Conservation (phyloP, 495 filamentous ascomycete species). For the Bryoglossum gracile region DNA sequence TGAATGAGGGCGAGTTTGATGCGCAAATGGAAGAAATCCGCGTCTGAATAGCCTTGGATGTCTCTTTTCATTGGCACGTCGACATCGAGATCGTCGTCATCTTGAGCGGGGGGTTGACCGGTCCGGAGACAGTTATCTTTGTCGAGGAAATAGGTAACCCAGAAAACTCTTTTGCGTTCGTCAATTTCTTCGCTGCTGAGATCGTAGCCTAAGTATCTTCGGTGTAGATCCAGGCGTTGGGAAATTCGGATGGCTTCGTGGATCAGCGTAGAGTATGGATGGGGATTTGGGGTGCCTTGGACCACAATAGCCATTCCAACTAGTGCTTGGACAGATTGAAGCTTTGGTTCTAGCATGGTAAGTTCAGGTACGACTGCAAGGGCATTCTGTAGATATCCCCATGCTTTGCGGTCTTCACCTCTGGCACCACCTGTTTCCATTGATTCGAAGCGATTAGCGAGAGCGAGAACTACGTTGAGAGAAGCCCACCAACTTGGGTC, state of each 20-base stretch:
- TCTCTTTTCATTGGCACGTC: conserved; percentile 86
- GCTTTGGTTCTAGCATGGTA: conserved; percentile 82
- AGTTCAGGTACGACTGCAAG: conserved; percentile 85
- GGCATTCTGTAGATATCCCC: conserved; percentile 92
- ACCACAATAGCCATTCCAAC: conserved; percentile 93
- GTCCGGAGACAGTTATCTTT: conserved; percentile 90
- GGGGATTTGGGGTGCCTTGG: conserved; percentile 91
- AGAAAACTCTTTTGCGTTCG: conserved; percentile 91
- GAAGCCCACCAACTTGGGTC: conserved; percentile 97
- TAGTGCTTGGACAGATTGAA: conserved; percentile 81
- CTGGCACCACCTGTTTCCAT: conserved; percentile 81
- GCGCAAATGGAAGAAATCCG: conserved; percentile 84
- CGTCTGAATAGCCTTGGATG: conserved; percentile 76
- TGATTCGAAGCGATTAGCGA: conserved; percentile 78
- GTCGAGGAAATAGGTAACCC: conserved; percentile 93
- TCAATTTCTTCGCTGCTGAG: conserved; percentile 82
- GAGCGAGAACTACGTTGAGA: conserved; percentile 86
- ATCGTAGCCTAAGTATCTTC: conserved; percentile 78
- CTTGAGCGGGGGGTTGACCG: conserved; percentile 85
- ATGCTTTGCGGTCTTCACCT: conserved; percentile 82
- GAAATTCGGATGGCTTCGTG: conserved; percentile 84
- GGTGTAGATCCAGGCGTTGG: conserved; percentile 95
- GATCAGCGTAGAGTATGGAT: conserved; percentile 82
- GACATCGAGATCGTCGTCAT: conserved; percentile 97
- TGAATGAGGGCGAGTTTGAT: conserved; percentile 85